Evolutionary conservation across 164 flowering plant genomes (phyloP).

Genomic region (Dillenia turbinata): DNA sequence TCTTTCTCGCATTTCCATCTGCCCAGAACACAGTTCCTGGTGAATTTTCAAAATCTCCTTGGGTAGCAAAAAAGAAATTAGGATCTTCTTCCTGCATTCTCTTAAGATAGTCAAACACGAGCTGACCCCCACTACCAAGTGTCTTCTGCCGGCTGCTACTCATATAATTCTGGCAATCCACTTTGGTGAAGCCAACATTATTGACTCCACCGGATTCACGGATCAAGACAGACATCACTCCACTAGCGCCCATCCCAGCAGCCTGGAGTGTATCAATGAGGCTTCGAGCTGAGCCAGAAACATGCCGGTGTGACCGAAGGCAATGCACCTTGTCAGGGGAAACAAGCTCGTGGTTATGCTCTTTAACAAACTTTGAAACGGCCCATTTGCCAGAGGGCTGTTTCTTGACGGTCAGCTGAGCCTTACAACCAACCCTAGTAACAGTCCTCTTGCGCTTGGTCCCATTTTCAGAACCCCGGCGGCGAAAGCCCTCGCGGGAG

Average conservation of each 20-base stretch:
- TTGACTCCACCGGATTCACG: slow-evolving; percentile 37
- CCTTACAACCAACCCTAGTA: slow-evolving; percentile 48
- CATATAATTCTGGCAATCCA: slow-evolving; percentile 41
- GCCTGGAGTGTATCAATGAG: slow-evolving; percentile 42
- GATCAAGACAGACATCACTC: slow-evolving; percentile 36
- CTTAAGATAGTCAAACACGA: slow-evolving; percentile 36
- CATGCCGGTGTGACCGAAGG: slow-evolving; percentile 41
- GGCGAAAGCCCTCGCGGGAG: slow-evolving; percentile 39
- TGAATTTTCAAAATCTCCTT: slow-evolving; percentile 27
- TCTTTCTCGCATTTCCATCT: slow-evolving; percentile 28
- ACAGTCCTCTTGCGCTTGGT: slow-evolving; percentile 33
- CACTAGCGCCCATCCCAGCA: slow-evolving; percentile 40
- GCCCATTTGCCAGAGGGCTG: slow-evolving; percentile 37
- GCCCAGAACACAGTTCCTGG: slow-evolving; percentile 40
- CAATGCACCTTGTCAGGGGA: slow-evolving; percentile 37
- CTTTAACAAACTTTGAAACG: slow-evolving; percentile 26
- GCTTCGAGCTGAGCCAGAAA: slow-evolving; percentile 32
- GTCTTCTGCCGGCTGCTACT: slow-evolving; percentile 33
- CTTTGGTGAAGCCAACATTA: slow-evolving; percentile 36
- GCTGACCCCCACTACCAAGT: slow-evolving; percentile 35
- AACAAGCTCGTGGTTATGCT: slow-evolving; percentile 42
- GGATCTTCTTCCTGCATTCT: slow-evolving; percentile 37
- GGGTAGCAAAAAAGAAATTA: slow-evolving; percentile 33
- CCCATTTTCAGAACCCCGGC: slow-evolving; percentile 15
- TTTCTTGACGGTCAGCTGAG: slow-evolving; percentile 38